Conservation (phyloP, 768 basidiomycete species). For the Hemileccinum impolitum region DNA sequence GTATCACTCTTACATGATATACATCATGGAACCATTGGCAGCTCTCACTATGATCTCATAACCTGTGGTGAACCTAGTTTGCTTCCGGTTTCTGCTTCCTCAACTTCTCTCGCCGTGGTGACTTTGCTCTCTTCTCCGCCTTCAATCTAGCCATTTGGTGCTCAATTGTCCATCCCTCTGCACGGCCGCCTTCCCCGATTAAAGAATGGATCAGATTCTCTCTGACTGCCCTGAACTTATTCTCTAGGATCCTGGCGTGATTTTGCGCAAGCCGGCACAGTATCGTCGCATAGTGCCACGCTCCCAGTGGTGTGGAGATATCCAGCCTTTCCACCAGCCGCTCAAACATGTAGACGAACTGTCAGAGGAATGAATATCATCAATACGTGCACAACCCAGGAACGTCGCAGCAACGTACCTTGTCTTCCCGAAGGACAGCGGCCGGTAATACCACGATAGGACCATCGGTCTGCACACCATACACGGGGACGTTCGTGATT, state of each 20-base stretch:
- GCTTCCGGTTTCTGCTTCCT: background rate
- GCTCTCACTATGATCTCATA: too few species aligned
- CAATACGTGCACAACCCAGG: background rate
- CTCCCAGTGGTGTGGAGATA: conserved; percentile 4
- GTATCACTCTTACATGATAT: too few species aligned
- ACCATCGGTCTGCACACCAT: background rate
- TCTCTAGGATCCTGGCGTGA: background rate
- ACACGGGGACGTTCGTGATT: conserved; percentile 2
- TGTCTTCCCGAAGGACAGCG: background rate
- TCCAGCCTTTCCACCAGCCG: conserved; percentile 2
- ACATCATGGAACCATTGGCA: too few species aligned
- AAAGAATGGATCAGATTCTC: background rate
- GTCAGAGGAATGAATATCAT: background rate
- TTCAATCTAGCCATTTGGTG: background rate
- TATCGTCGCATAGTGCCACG: conserved; percentile 10
- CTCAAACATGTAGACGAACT: conserved; percentile 8
- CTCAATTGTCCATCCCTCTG: conserved; percentile 2
- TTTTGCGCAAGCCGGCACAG: conserved; percentile 7
- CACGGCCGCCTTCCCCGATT: background rate
- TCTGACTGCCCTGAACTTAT: background rate
- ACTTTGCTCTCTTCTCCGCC: conserved; percentile 1
- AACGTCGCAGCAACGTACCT: background rate
- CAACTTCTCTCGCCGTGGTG: too few species aligned
- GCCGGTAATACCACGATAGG: background rate
- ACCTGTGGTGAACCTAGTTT: too few species aligned